Percentiles rank a stretch among this genome's conserved stretches.
Conservation (phyloP, 805 yeast genomes). For the Teunomyces gatunensis region DNA sequence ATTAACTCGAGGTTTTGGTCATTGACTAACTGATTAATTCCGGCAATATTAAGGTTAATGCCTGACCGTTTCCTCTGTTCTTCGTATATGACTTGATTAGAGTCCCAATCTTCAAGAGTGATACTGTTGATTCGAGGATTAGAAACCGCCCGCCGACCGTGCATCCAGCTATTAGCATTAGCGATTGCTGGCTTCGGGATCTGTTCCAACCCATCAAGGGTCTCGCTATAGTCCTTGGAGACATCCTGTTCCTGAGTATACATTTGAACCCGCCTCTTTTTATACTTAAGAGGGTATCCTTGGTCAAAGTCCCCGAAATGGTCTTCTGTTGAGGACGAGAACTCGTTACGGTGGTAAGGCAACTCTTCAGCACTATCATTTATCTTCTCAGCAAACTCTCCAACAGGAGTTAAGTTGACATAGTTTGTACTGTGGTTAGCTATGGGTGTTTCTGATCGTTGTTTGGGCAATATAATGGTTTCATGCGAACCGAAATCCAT, state of each 20-base stretch:
- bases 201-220: constrained; percentile 24
- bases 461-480: neutral
- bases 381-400: constrained; percentile 4
- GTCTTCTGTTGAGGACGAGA: constrained; percentile 14
- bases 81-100: constrained; percentile 21
- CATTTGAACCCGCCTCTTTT: constrained; percentile 7
- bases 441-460: neutral
- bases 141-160: constrained; percentile 1
- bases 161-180: constrained; percentile 6
- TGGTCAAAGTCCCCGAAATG: constrained; percentile 27
- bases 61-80: constrained; percentile 21
- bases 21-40: constrained; percentile 17
- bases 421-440: neutral
- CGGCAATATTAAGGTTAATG: constrained; percentile 17
- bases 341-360: constrained; percentile 13
- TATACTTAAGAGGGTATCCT: constrained; percentile 6
- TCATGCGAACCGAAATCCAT: neutral
- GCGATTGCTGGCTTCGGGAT: constrained; percentile 18
- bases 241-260: constrained; percentile 1
- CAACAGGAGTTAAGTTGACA: constrained; percentile 9
- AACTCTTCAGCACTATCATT: constrained; percentile 7
- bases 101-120: constrained; percentile 34
- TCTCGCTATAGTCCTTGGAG: neutral
- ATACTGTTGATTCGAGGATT: constrained; percentile 15
- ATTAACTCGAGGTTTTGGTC: constrained; percentile 12